These are phyloP conservation scores for Suillus variegatus DNA, from an alignment of 768 basidiomycete genomes.

Conservation along the genomic window DNA sequence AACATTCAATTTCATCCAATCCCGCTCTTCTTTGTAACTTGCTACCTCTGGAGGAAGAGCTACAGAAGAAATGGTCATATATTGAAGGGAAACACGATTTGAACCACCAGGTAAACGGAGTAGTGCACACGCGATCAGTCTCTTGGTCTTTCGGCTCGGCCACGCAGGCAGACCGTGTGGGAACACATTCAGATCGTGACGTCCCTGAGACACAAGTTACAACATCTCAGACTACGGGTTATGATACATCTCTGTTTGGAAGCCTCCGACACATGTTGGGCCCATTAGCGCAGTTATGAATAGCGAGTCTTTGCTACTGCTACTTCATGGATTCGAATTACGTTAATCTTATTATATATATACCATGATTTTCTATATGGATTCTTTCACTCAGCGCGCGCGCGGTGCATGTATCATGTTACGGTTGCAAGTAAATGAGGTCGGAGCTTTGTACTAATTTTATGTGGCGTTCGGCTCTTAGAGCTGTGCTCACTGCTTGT, in stretches of 20 bases:
- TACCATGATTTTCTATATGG: background rate
- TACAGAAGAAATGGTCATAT: constrained; percentile 51
- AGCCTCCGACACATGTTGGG: constrained; percentile 21
- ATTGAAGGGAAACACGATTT: constrained; percentile 22
- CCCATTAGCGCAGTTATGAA: constrained; percentile 18
- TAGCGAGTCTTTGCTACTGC: constrained; percentile 2
- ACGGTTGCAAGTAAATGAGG: background rate
- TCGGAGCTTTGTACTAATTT: constrained; percentile 1
- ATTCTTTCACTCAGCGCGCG: background rate
- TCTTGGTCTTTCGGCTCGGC: constrained; percentile 19
- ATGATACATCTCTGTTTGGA: constrained; percentile 23
- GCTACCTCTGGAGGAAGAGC: constrained; percentile 51
- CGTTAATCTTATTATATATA: background rate
- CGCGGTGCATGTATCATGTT: background rate
- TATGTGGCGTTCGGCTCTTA: background rate
- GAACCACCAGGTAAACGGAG: constrained; percentile 12
- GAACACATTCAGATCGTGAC: constrained; percentile 19
- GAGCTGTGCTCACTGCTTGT: background rate
- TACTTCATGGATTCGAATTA: background rate
- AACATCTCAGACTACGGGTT: constrained; percentile 10
- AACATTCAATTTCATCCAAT: constrained; percentile 37
- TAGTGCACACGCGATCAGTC: constrained; percentile 10
- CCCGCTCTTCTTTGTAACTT: constrained; percentile 47
- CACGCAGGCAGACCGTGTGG: constrained; percentile 17
- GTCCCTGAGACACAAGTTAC: constrained; percentile 20